phyloP scores from a whole-genome alignment of 129 eudicot species.

The Calendula officinalis region DNA sequence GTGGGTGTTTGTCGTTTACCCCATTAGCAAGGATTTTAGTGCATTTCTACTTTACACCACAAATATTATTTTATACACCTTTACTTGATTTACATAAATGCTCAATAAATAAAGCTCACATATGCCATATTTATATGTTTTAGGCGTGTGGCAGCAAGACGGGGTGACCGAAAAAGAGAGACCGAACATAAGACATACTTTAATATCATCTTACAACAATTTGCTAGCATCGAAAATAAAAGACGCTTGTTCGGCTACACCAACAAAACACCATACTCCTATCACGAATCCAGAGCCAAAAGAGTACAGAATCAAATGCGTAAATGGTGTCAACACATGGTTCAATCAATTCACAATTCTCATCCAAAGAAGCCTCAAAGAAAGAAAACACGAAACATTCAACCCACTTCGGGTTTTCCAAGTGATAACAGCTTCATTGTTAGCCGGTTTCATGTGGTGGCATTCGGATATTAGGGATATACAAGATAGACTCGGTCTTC shows the following conservation, averaged over 20 bases:
- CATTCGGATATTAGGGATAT: conserved; percentile 67
- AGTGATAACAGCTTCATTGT: conserved; percentile 71
- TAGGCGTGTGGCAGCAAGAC: conserved; percentile 72
- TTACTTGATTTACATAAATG: not conserved
- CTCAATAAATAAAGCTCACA: no score
- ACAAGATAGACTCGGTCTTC: conserved; percentile 84
- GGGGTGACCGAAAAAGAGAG: conserved; percentile 54
- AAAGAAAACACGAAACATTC: conserved; percentile 79
- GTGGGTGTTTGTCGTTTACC: conserved; percentile 36
- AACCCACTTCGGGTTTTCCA: conserved; percentile 80
- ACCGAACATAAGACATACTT: conserved; percentile 59
- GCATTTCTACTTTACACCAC: conserved; percentile 34
- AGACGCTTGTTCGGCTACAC: conserved; percentile 44
- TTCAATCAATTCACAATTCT: conserved; percentile 59
- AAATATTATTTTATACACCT: conserved; percentile 5
- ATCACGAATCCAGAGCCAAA: conserved; percentile 7
- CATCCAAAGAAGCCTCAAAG: conserved; percentile 74
- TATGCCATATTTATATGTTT: conserved; percentile 5
- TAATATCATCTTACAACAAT: conserved; percentile 64
- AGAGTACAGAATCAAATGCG: conserved; percentile 13
- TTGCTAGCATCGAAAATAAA: conserved; percentile 62
- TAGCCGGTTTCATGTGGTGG: conserved; percentile 97
- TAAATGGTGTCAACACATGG: conserved; percentile 48
- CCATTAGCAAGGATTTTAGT: conserved; percentile 27
- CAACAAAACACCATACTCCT: conserved; percentile 14